phyloP scores from a whole-genome alignment of 2,329 filamentous ascomycete genomes.

The Lecanoromycetidae sp. region DNA sequence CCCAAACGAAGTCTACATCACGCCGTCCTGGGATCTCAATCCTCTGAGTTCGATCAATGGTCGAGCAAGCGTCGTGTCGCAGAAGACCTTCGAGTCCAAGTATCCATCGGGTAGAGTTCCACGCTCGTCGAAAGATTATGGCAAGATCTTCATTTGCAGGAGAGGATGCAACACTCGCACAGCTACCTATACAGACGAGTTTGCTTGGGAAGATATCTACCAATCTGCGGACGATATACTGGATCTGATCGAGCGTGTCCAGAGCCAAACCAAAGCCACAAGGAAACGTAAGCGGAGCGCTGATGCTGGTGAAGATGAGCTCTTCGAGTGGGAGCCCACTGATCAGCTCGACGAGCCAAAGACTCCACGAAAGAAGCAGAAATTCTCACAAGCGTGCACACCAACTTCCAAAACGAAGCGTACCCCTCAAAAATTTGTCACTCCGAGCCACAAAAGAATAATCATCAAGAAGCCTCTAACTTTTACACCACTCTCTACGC shows the following conservation, averaged over 20 bases:
- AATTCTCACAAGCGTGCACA: slow-evolving; percentile 36
- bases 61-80: slow-evolving; percentile 69
- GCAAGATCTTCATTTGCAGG: slow-evolving; percentile 81
- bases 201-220: slow-evolving; percentile 80
- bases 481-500: slow-evolving; percentile 88
- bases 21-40: slow-evolving; percentile 75
- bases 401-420: slow-evolving; percentile 30
- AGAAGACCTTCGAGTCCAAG: slow-evolving; percentile 50
- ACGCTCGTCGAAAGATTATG: slow-evolving; percentile 58
- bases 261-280: slow-evolving; percentile 60
- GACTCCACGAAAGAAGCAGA: slow-evolving; percentile 35
- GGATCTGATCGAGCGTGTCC: slow-evolving; percentile 53
- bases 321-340: slow-evolving; percentile 20
- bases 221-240: slow-evolving; percentile 52
- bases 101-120: slow-evolving; percentile 68
- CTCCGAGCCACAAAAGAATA: slow-evolving; percentile 56
- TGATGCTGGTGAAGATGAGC: slow-evolving; percentile 16
- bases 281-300: slow-evolving; percentile 41
- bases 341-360: slow-evolving; percentile 12
- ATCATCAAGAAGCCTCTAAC: slow-evolving; percentile 78
- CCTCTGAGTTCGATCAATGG: slow-evolving; percentile 81
- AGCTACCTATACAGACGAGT: slow-evolving; percentile 82
- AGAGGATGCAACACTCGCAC: slow-evolving; percentile 81
- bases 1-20: slow-evolving; percentile 77
- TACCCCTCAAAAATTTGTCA: slow-evolving; percentile 43